These are phyloP conservation scores for Pachyrhizus erosus DNA, from an alignment of 306 rosid species.

Conservation along the genomic window DNA sequence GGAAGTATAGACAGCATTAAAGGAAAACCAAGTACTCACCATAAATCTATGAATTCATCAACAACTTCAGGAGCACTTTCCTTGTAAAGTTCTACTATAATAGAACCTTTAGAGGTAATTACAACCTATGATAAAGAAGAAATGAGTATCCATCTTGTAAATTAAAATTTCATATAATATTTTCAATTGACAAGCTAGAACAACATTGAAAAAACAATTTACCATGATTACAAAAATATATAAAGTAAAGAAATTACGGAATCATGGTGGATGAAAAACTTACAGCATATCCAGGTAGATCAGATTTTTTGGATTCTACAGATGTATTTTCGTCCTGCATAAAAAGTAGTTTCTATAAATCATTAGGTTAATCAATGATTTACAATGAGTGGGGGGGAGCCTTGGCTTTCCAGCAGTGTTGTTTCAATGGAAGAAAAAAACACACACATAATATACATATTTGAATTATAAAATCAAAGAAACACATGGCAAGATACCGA, in stretches of 20 bases:
- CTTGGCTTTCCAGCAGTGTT: background rate
- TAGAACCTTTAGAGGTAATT: constrained; percentile 80
- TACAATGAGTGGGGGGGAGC: background rate
- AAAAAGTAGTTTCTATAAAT: constrained; percentile 27
- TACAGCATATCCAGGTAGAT: constrained; percentile 71
- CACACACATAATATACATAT: background rate
- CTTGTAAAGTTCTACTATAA: constrained; percentile 73
- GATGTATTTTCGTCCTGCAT: constrained; percentile 49
- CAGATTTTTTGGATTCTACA: constrained; percentile 59
- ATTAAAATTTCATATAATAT: constrained; percentile 7
- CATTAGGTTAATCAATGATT: background rate
- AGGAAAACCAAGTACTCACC: constrained; percentile 61
- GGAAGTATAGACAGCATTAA: background rate
- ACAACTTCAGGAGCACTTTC: constrained; percentile 91
- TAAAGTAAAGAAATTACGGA: background rate
- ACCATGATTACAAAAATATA: background rate
- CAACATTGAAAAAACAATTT: background rate
- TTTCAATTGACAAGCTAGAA: background rate
- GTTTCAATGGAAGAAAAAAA: constrained; percentile 11
- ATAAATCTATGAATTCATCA: constrained; percentile 88
- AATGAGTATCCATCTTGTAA: background rate
- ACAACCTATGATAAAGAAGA: constrained; percentile 52
- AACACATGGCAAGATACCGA: background rate
- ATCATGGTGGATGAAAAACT: constrained; percentile 26
- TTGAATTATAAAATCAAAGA: background rate